These are phyloP conservation scores for Lecanosticta acicola DNA, from an alignment of 2,329 filamentous ascomycete genomes.

Conservation along the genomic window DNA sequence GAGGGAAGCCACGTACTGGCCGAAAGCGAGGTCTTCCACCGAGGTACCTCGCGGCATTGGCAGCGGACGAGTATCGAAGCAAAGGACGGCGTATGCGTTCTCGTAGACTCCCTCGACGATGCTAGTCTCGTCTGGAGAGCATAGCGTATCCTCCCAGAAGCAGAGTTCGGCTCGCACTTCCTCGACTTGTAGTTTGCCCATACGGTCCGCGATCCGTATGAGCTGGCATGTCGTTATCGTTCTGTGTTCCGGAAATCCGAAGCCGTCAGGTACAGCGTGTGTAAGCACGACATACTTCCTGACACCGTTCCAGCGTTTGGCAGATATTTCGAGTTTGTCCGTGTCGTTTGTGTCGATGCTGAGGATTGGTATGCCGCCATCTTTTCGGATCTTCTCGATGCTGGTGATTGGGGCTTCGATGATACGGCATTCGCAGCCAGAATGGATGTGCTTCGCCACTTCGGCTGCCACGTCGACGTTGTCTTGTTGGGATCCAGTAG, in stretches of 20 bases:
- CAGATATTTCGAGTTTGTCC: constrained; percentile 10
- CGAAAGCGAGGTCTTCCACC: background rate
- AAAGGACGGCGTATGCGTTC: constrained; percentile 10
- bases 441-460: constrained; percentile 8
- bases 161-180: constrained; percentile 13
- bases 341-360: constrained; percentile 11
- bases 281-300: constrained; percentile 9
- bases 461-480: background rate
- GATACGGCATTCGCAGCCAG: constrained; percentile 14
- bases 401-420: constrained; percentile 5
- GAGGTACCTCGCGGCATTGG: constrained; percentile 2
- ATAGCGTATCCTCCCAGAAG: constrained; percentile 13
- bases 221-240: constrained; percentile 15
- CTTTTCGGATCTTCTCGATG: constrained; percentile 5
- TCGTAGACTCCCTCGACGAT: constrained; percentile 3
- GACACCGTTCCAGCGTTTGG: constrained; percentile 6
- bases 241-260: constrained; percentile 8
- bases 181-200: constrained; percentile 15
- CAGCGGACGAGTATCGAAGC: constrained; percentile 4
- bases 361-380: constrained; percentile 6
- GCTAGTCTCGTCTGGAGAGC: constrained; percentile 1
- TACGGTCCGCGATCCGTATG: constrained; percentile 10
- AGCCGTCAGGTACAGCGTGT: background rate
- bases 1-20: background rate
- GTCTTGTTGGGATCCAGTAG: background rate